Percentiles rank a stretch among this genome's conserved stretches.
Conservation (phyloP, 768 basidiomycete genomes). For the Boletus sp. region DNA sequence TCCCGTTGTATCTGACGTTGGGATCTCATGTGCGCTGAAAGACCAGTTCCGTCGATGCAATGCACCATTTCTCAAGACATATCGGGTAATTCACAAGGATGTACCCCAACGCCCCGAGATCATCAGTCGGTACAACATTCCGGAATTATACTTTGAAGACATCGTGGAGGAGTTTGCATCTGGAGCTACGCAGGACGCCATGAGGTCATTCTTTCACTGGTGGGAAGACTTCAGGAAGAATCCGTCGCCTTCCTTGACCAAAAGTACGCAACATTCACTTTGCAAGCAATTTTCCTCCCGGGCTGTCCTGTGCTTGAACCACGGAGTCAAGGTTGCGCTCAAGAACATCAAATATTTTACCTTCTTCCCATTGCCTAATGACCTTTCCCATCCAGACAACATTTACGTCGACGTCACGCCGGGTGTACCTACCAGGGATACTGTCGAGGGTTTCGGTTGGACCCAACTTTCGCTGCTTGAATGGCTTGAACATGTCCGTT, state of each 20-base stretch:
- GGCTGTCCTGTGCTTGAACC: background rate
- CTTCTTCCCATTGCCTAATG: background rate
- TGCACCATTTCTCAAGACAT: constrained; percentile 6
- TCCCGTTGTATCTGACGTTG: constrained; percentile 12
- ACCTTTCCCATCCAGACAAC: background rate
- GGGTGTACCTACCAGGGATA: background rate
- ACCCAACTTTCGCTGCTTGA: background rate
- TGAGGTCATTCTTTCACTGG: constrained; percentile 13
- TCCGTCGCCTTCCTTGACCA: background rate
- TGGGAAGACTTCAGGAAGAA: constrained; percentile 3
- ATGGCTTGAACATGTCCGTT: background rate
- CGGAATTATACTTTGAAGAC: background rate
- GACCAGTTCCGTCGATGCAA: constrained; percentile 5
- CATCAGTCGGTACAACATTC: constrained; percentile 3
- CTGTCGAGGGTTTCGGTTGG: background rate
- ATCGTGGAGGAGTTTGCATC: constrained; percentile 10
- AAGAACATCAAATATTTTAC: constrained; percentile 15
- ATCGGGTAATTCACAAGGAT: background rate
- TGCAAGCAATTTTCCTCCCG: constrained; percentile 47
- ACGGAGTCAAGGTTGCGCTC: constrained; percentile 35
- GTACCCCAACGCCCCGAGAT: constrained; percentile 6
- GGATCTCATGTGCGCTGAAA: background rate
- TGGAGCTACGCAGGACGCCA: constrained; percentile 4
- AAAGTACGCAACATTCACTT: constrained; percentile 15
- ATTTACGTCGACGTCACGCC: background rate